A percentile compares a stretch with the other conserved stretches of the same genome.
These are phyloP conservation scores for Phialophora expanda DNA, from an alignment of 2,329 filamentous ascomycete genomes.

Conservation along the genomic window DNA sequence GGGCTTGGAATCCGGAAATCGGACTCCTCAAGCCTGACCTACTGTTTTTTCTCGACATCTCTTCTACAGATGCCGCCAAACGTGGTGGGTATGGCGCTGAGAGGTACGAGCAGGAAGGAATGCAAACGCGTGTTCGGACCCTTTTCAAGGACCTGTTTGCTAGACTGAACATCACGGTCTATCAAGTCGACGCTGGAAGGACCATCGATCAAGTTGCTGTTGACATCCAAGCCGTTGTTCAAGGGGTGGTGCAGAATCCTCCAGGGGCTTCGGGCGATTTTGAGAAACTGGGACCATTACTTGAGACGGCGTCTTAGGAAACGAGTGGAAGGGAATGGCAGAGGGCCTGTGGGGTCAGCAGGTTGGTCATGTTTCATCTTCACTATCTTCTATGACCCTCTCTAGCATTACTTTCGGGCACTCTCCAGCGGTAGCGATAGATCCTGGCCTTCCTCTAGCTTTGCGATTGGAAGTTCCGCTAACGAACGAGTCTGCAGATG, in stretches of 20 bases:
- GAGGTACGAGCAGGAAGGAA: slow-evolving; percentile 81
- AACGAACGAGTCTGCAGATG: slow-evolving; percentile 35
- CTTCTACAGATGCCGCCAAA: slow-evolving; percentile 70
- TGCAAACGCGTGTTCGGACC: slow-evolving; percentile 79
- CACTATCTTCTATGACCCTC: slow-evolving; percentile 61
- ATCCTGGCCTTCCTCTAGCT: background rate
- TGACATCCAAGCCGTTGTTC: slow-evolving; percentile 43
- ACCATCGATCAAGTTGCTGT: slow-evolving; percentile 58
- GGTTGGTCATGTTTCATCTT: slow-evolving; percentile 50
- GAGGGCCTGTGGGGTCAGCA: background rate
- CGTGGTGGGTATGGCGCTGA: slow-evolving; percentile 89
- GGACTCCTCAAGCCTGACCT: slow-evolving; percentile 87
- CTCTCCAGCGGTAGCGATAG: slow-evolving; percentile 22
- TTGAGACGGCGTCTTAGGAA: background rate
- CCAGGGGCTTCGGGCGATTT: slow-evolving; percentile 42
- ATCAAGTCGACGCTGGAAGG: slow-evolving; percentile 60
- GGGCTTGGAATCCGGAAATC: slow-evolving; percentile 83
- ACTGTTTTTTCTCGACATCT: slow-evolving; percentile 84
- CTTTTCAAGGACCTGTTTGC: slow-evolving; percentile 67
- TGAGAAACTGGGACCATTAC: slow-evolving; percentile 43
- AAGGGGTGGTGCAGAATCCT: slow-evolving; percentile 7
- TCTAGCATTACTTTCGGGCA: slow-evolving; percentile 37
- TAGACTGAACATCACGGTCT: slow-evolving; percentile 56
- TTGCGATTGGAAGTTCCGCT: slow-evolving; percentile 17
- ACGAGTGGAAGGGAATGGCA: background rate